Conservation (phyloP, 2,329 filamentous ascomycete genomes). For the Septoria petroselini region DNA sequence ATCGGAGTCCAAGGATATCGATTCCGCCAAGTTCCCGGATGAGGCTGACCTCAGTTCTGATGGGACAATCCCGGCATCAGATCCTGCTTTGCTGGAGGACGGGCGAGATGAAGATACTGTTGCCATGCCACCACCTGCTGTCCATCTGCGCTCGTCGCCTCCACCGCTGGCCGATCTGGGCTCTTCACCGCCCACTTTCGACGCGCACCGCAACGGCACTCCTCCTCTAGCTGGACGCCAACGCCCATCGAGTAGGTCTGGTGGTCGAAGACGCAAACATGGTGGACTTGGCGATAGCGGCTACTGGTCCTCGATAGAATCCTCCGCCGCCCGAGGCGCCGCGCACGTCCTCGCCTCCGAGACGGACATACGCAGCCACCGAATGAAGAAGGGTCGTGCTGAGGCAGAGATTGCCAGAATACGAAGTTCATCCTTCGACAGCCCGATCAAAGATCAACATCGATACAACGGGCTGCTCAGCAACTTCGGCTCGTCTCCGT, state of each 20-base stretch:
- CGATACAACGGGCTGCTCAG: slow-evolving; percentile 48
- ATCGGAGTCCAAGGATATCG: slow-evolving; percentile 44
- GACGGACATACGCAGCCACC: slow-evolving; percentile 60
- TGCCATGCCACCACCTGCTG: slow-evolving; percentile 44
- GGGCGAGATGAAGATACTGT: slow-evolving; percentile 40
- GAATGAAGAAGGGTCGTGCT: slow-evolving; percentile 80
- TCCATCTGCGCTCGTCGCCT: slow-evolving; percentile 63
- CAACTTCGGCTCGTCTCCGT: slow-evolving; percentile 40
- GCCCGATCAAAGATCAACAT: slow-evolving; percentile 66
- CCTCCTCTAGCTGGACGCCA: slow-evolving; percentile 67
- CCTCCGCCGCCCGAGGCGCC: slow-evolving; percentile 72
- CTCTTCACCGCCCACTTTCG: slow-evolving; percentile 88
- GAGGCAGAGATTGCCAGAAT: slow-evolving; percentile 95
- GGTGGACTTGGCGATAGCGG: slow-evolving; percentile 86
- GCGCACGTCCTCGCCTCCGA: slow-evolving; percentile 68
- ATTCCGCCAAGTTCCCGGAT: slow-evolving; percentile 51
- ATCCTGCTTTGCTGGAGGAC: slow-evolving; percentile 50
- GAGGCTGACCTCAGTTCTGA: slow-evolving; percentile 52
- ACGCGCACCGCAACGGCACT: slow-evolving; percentile 63
- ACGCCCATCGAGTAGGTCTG: slow-evolving; percentile 59
- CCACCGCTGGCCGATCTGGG: slow-evolving; percentile 65
- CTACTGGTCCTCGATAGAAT: slow-evolving; percentile 94
- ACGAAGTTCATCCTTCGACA: slow-evolving; percentile 88
- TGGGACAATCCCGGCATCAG: slow-evolving; percentile 52
- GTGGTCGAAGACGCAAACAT: slow-evolving; percentile 72